Base-by-base conservation (phyloP, 1,139 yeast genomes). In the Suhomyces terraborum region DNA sequence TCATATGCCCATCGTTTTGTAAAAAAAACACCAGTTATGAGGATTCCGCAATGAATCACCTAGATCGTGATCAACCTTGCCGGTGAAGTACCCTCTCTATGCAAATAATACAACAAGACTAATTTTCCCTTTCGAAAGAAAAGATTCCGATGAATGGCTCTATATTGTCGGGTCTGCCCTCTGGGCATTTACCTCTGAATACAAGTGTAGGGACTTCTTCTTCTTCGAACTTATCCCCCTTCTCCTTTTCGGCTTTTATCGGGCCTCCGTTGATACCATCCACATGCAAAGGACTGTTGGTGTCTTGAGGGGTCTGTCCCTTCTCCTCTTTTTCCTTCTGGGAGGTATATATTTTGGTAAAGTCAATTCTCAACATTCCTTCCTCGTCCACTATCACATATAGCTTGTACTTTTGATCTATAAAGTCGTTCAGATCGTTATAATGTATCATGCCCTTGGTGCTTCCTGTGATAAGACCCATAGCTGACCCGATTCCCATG, bases 131-230 rank as follows among this genome's bases (percentile, higher is more conserved):
- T 50, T 77, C 81, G 54, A 78, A 77, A 25, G 76, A 73, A 47
- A 77, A 75, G 12, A 77, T 77, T 1, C 83, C 83, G 32, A 78
- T 77, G 47, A 77, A 77, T 5, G 82, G 81, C 51, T 75, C 80
- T 20, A 75, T 67, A 25, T 61, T 65, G 45, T 77, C 80, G 1
- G 80, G 80, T 36, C 74, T 64, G 5, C 81, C 80, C 44, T 75
- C 78, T 1, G 82, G 81, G 47, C 79, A 76, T 42, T 66, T 67
- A 0, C 82, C 83, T 46, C 72, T 61, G 50, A 77, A 78, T 6
- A 78, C 65, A 35, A 77, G 53, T 16, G 76, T 67, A 2, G 83
- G 83, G 1, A 64, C 47, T 35, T 67, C 69, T 4, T 65, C 69
- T 22, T 65, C 69, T 30, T 56, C 65, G 8, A 47, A 53, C 10